Evolutionary conservation across 768 basidiomycete species (phyloP).

Genomic region (Amanita subjunquillea): DNA sequence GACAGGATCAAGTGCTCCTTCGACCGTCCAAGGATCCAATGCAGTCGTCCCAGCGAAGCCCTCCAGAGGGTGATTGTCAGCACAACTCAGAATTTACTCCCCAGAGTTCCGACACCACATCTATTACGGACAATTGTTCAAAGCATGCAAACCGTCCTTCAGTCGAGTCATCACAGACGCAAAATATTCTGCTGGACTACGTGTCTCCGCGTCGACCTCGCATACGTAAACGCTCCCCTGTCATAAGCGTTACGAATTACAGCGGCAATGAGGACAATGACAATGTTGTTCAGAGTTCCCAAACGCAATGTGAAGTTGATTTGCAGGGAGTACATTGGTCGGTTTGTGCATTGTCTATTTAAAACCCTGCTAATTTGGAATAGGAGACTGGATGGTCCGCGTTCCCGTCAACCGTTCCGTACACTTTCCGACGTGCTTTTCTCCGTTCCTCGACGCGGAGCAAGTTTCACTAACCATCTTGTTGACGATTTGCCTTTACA

Average conservation of each 20-base stretch:
- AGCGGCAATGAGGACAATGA: not conserved
- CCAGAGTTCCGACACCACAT: not conserved
- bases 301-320: conserved; percentile 26
- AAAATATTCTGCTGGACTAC: conserved; percentile 1
- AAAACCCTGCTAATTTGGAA: not conserved
- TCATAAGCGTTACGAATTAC: not conserved
- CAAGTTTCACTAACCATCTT: conserved; percentile 7
- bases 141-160: not conserved
- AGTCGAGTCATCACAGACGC: conserved; percentile 9
- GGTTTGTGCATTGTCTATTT: not conserved
- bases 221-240: not conserved
- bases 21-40: not conserved
- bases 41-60: not conserved
- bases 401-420: conserved; percentile 3
- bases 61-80: not conserved
- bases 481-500: not conserved
- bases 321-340: not conserved
- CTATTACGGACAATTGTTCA: not conserved
- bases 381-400: not conserved
- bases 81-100: not conserved
- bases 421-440: conserved; percentile 15
- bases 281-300: conserved; percentile 31
- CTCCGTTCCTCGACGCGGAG: conserved; percentile 10
- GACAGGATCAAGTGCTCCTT: not conserved
- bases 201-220: conserved; percentile 3